Percentiles rank a stretch among this genome's conserved stretches.
Conservation (phyloP, 1,139 yeast species). For the Taphrina pruni region DNA sequence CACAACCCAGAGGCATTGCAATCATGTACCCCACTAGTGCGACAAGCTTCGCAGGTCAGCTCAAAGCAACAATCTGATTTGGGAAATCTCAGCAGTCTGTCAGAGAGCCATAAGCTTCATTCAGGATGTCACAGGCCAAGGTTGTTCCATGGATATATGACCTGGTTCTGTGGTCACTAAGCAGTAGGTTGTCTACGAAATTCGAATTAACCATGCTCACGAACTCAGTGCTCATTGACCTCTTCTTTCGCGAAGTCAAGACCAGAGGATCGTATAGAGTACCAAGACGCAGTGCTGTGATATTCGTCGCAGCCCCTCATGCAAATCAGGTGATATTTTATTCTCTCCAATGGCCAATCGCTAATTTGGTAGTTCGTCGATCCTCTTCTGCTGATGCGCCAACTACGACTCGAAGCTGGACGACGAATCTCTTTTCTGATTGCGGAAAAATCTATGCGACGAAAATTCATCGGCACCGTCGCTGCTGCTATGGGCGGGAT, state of each 20-base stretch:
- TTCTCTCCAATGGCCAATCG: neutral
- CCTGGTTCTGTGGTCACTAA: conserved; percentile 52
- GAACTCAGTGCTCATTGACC: conserved; percentile 54
- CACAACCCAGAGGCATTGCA: no score
- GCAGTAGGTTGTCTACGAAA: conserved; percentile 41
- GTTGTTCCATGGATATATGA: conserved; percentile 51
- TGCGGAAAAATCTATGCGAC: conserved; percentile 79
- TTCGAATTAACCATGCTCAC: neutral
- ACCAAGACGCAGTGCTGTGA: conserved; percentile 83
- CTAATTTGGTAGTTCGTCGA: conserved; percentile 68
- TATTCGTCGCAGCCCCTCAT: conserved; percentile 97
- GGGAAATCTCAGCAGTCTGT: no score
- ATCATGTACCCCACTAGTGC: no score
- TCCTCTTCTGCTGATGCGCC: conserved; percentile 82
- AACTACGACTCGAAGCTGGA: conserved; percentile 71
- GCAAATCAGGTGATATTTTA: conserved; percentile 67
- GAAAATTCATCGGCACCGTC: conserved; percentile 72
- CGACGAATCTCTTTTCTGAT: conserved; percentile 83
- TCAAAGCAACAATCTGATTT: no score
- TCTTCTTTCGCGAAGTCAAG: conserved; percentile 85
- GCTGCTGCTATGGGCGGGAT: conserved; percentile 70
- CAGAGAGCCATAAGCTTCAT: neutral
- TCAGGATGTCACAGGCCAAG: conserved; percentile 17
- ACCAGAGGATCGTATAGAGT: conserved; percentile 90
- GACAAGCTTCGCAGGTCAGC: no score